A percentile compares a stretch with the other conserved stretches of the same genome.
These are phyloP conservation scores for Aspergillus sp. DNA, from an alignment of 2,329 filamentous ascomycete species.

Conservation along the genomic window DNA sequence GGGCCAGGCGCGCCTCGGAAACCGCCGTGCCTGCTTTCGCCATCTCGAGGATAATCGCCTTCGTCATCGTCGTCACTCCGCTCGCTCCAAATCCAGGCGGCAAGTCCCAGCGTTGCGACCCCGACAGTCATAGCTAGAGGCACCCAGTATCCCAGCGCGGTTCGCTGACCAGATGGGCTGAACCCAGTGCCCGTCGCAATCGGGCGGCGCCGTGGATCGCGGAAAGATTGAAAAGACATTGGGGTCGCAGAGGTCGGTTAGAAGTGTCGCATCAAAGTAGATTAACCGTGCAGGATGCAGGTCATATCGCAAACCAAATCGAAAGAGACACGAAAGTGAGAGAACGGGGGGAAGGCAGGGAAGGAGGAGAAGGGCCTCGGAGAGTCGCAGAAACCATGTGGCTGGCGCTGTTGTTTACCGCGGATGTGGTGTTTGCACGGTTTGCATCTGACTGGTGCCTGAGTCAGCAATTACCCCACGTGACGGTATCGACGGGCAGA, in stretches of 20 bases:
- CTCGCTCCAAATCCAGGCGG: conserved; percentile 91
- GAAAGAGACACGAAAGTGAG: conserved; percentile 8
- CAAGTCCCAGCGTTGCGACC: conserved; percentile 74
- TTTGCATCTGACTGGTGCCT: conserved; percentile 17
- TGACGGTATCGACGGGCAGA: conserved; percentile 3
- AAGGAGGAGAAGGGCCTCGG: conserved; percentile 26
- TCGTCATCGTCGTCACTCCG: conserved; percentile 64
- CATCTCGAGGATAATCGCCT: conserved; percentile 43
- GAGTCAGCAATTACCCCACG: conserved; percentile 6
- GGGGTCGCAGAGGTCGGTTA: conserved; percentile 17
- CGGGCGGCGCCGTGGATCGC: conserved; percentile 30
- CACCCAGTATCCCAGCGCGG: conserved; percentile 64
- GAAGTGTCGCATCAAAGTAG: too few species aligned
- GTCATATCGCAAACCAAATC: conserved; percentile 25
- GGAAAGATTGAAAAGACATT: conserved; percentile 31
- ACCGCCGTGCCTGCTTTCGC: conserved; percentile 14
- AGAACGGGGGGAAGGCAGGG: conserved; percentile 14
- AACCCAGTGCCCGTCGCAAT: conserved; percentile 31
- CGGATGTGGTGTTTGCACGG: conserved; percentile 19
- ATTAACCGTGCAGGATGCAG: too few species aligned
- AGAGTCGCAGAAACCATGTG: conserved; percentile 31
- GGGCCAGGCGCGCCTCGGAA: conserved; percentile 17
- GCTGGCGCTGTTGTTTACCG: conserved; percentile 26
- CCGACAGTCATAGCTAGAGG: conserved; percentile 79
- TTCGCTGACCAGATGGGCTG: conserved; percentile 32